Conservation (phyloP, 495 filamentous ascomycete genomes). For the Jackrogersella multiformis region DNA sequence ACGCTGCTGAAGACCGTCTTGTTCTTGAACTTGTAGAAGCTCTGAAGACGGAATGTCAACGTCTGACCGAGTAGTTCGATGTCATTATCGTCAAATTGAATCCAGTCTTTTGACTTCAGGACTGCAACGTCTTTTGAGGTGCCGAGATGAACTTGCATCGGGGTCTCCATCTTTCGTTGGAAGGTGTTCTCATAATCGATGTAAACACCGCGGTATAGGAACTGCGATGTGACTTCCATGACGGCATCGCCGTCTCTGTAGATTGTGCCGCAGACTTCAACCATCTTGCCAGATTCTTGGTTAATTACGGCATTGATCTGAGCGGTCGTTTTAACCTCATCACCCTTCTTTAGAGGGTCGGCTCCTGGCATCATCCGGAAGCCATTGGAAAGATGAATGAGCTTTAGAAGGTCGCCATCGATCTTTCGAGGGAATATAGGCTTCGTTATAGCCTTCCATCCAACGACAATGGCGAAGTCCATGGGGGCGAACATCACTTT, state of each 20-base stretch:
- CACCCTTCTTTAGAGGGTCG: conserved; percentile 91
- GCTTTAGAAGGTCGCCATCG: conserved; percentile 91
- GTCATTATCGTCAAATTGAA: conserved; percentile 81
- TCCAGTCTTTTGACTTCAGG: conserved; percentile 96
- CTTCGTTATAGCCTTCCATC: conserved; percentile 99
- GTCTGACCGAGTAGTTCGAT: conserved; percentile 90
- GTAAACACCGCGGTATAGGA: conserved; percentile 93
- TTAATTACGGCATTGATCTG: conserved; percentile 98
- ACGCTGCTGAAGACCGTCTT: conserved; percentile 91
- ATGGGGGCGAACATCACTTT: conserved; percentile 96
- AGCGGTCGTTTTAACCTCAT: conserved; percentile 90
- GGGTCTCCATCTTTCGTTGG: conserved; percentile 94
- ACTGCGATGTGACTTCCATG: conserved; percentile 98
- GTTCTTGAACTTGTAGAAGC: conserved; percentile 92
- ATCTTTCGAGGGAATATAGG: conserved; percentile 96
- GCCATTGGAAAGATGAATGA: conserved; percentile 94
- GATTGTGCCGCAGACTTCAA: conserved; percentile 97
- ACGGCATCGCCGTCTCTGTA: conserved; percentile 84
- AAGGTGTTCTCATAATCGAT: conserved; percentile 97
- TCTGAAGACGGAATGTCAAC: conserved; percentile 94
- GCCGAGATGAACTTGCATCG: conserved; percentile 89
- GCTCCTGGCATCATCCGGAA: conserved; percentile 99
- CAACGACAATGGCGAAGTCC: conserved; percentile 98
- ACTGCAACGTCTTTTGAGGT: conserved; percentile 92
- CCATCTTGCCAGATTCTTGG: conserved; percentile 98